Evolutionary conservation across 257 asterid species (phyloP).

Genomic region (Gentiana straminea): DNA sequence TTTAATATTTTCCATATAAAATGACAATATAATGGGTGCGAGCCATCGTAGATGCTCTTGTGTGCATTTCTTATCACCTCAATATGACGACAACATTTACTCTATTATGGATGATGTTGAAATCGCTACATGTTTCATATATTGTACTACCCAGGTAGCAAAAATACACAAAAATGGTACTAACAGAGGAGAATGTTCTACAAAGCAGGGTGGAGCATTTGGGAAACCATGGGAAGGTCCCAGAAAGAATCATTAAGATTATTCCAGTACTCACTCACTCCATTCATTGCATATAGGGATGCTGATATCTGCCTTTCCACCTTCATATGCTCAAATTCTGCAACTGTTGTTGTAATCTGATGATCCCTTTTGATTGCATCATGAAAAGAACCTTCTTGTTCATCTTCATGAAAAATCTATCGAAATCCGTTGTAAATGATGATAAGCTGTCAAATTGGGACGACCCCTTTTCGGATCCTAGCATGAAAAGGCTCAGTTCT

Average conservation of each 20-base stretch:
- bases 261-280: slow-evolving; percentile 52
- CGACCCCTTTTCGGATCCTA: slow-evolving; percentile 24
- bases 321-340: slow-evolving; percentile 44
- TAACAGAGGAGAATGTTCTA: no score
- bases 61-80: no score
- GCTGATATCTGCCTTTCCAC: slow-evolving; percentile 70
- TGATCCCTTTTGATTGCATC: background rate
- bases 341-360: slow-evolving; percentile 15
- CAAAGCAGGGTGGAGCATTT: no score
- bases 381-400: slow-evolving; percentile 9
- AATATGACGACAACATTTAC: no score
- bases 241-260: slow-evolving; percentile 43
- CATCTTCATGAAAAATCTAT: slow-evolving; percentile 16
- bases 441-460: slow-evolving; percentile 9
- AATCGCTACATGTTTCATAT: no score
- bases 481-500: slow-evolving; percentile 35
- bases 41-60: no score
- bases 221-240: slow-evolving; percentile 37
- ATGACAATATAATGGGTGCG: no score
- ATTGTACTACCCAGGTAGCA: no score
- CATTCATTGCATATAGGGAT: slow-evolving; percentile 60
- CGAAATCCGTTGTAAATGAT: slow-evolving; percentile 17
- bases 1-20: no score
- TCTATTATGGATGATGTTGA: no score
- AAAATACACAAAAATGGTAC: no score